Evolutionary conservation across 148 eudicot species (phyloP).

Genomic region (Dysphania ambrosioides): DNA sequence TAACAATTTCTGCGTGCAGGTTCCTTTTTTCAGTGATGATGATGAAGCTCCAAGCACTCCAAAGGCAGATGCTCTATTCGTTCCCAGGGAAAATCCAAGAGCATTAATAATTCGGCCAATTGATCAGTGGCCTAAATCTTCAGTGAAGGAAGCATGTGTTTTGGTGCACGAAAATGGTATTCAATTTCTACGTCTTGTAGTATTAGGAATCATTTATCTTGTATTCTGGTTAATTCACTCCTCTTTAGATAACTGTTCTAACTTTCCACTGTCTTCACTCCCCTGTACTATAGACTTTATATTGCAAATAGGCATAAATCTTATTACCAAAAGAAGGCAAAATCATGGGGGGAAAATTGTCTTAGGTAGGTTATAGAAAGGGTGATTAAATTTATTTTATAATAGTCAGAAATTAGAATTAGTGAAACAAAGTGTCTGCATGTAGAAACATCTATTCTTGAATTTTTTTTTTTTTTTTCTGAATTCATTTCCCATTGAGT

Average conservation of each 20-base stretch:
- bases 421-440: neutral
- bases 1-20: slow-evolving; percentile 38
- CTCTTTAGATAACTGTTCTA: neutral
- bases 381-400: too few species aligned
- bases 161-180: slow-evolving; percentile 63
- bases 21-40: slow-evolving; percentile 77
- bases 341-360: neutral
- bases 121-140: slow-evolving; percentile 68
- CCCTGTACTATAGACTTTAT: neutral
- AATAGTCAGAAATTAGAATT: neutral
- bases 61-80: slow-evolving; percentile 83
- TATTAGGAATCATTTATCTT: neutral
- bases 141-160: slow-evolving; percentile 37
- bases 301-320: too few species aligned
- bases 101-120: slow-evolving; percentile 75
- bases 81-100: slow-evolving; percentile 97
- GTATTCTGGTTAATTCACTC: neutral
- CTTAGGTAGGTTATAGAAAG: neutral
- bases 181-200: slow-evolving; percentile 3
- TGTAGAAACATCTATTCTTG: neutral
- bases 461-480: neutral
- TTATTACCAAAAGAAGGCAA: too few species aligned
- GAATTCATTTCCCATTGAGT: neutral
- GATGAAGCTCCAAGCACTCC: slow-evolving; percentile 81
- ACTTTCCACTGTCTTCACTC: neutral